Percentiles rank a stretch among this genome's conserved stretches.
These are phyloP conservation scores for Ganoderma sinense DNA, from an alignment of 1,284 basidiomycete species.

Conservation along the genomic window DNA sequence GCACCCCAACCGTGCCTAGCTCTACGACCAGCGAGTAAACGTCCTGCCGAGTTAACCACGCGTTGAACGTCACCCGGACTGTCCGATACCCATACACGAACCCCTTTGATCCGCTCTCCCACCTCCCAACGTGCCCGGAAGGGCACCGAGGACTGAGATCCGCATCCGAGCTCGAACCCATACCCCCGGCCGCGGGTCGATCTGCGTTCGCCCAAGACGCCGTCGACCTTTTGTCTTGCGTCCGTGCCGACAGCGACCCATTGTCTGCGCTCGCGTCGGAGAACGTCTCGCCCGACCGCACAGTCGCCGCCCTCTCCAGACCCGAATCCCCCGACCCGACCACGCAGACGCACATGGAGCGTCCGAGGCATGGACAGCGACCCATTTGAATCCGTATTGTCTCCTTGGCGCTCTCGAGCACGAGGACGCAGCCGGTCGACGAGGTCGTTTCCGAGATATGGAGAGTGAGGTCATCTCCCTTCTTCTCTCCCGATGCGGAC, in stretches of 20 bases:
- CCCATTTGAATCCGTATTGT: constrained; percentile 22
- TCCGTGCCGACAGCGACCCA: not conserved
- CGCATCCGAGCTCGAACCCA: not conserved
- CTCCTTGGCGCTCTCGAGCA: constrained; percentile 14
- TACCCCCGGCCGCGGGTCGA: not conserved
- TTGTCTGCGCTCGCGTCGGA: constrained; percentile 1
- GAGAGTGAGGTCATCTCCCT: constrained; percentile 10
- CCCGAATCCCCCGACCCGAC: constrained; percentile 4
- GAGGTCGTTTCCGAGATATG: constrained; percentile 16
- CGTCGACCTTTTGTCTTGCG: not conserved
- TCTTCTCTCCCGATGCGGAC: not conserved
- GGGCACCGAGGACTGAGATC: constrained; percentile 16
- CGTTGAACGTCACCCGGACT: constrained; percentile 18
- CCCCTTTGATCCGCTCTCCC: constrained; percentile 21
- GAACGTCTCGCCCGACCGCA: constrained; percentile 6
- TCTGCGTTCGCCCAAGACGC: not conserved
- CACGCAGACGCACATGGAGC: constrained; percentile 23
- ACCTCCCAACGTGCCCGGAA: constrained; percentile 22
- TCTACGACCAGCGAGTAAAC: constrained; percentile 20
- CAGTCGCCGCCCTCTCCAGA: constrained; percentile 3
- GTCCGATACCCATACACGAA: constrained; percentile 12
- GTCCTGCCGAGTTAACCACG: constrained; percentile 22
- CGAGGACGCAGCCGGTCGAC: constrained; percentile 3
- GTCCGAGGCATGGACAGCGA: constrained; percentile 22
- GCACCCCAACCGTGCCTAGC: constrained; percentile 1